These are phyloP conservation scores for Exophiala aquamarina DNA, from an alignment of 2,329 filamentous ascomycete genomes.

Conservation along the genomic window DNA sequence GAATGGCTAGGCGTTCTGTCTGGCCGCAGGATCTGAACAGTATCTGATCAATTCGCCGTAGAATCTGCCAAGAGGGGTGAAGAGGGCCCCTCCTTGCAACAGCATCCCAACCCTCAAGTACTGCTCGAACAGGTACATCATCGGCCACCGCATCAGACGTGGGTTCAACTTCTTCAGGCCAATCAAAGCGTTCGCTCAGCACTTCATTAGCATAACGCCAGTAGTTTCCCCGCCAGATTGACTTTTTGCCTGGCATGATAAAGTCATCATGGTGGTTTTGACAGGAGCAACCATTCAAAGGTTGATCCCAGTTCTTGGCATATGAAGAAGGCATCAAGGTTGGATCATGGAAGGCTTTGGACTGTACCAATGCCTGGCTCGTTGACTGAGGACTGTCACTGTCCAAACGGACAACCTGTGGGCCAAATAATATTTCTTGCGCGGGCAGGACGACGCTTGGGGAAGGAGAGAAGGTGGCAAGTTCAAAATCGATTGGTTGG, in stretches of 20 bases:
- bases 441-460: constrained; percentile 6
- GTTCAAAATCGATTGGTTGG: constrained; percentile 15
- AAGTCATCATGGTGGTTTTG: constrained; percentile 1
- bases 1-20: constrained; percentile 24
- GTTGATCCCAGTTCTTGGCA: constrained; percentile 15
- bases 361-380: constrained; percentile 13
- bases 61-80: constrained; percentile 25
- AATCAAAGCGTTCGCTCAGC: constrained; percentile 21
- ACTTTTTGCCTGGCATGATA: constrained; percentile 8
- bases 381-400: constrained; percentile 5
- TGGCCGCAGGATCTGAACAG: constrained; percentile 20
- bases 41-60: constrained; percentile 25
- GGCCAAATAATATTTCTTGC: constrained; percentile 16
- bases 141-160: constrained; percentile 15
- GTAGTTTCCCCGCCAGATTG: constrained; percentile 21
- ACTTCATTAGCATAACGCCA: constrained; percentile 27
- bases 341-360: constrained; percentile 6
- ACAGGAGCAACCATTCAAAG: constrained; percentile 13
- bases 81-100: constrained; percentile 21
- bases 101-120: constrained; percentile 27
- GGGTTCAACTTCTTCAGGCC: constrained; percentile 14
- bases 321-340: constrained; percentile 9
- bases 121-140: constrained; percentile 24
- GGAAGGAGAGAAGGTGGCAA: constrained; percentile 16
- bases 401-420: constrained; percentile 16